phyloP scores from a whole-genome alignment of 768 basidiomycete genomes.

The Russula sp. region DNA sequence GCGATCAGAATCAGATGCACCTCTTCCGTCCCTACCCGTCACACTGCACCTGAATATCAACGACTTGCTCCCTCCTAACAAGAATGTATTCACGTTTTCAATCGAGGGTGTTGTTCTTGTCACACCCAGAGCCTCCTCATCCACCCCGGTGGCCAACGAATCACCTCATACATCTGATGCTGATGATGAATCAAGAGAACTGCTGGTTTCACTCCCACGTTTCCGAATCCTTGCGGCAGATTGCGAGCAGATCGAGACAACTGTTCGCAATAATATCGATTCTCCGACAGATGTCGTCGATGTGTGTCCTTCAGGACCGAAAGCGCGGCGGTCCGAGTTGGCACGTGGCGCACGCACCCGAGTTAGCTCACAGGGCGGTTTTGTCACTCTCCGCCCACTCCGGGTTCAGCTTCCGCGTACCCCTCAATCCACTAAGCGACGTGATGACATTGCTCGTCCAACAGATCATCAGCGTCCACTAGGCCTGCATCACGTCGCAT shows the following conservation, averaged over 20 bases:
- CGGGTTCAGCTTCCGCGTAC: slow-evolving; percentile 25
- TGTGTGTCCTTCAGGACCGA: slow-evolving; percentile 55
- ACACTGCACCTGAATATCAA: slow-evolving; percentile 78
- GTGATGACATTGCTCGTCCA: slow-evolving; percentile 19
- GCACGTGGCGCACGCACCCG: slow-evolving; percentile 52
- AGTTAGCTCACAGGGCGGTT: slow-evolving; percentile 54
- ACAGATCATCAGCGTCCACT: slow-evolving; percentile 25
- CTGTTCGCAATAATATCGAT: slow-evolving; percentile 55
- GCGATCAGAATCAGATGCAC: slow-evolving; percentile 22
- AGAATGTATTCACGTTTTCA: slow-evolving; percentile 57
- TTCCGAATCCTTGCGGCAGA: slow-evolving; percentile 67
- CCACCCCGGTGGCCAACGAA: slow-evolving; percentile 24
- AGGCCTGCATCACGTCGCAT: slow-evolving; percentile 19
- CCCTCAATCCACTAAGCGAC: slow-evolving; percentile 14
- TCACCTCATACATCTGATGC: slow-evolving; percentile 21
- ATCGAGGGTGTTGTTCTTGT: slow-evolving; percentile 61
- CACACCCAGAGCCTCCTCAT: slow-evolving; percentile 34
- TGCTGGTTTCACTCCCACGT: slow-evolving; percentile 55
- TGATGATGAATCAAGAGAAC: slow-evolving; percentile 31
- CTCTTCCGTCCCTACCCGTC: slow-evolving; percentile 50
- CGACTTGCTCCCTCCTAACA: slow-evolving; percentile 57
- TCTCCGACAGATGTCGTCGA: slow-evolving; percentile 40
- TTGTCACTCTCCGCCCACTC: slow-evolving; percentile 45
- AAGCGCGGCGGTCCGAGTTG: slow-evolving; percentile 56
- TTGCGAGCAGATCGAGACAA: slow-evolving; percentile 47